Base-by-base conservation (phyloP, 495 filamentous ascomycete species). In the Cercophora newfieldiana region DNA sequence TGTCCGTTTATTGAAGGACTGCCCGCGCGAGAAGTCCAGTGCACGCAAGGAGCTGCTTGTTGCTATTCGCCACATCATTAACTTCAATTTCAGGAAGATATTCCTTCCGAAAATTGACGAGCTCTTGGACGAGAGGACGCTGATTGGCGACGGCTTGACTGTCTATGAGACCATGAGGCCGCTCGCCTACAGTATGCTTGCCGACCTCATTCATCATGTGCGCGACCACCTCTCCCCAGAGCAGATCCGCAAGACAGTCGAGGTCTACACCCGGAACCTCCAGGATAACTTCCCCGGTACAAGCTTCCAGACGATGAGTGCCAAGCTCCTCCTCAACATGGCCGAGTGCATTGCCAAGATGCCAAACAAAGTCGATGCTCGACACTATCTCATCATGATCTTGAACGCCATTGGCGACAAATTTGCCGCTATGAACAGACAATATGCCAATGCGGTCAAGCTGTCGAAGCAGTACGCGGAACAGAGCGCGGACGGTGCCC, bases 291-390 rank as follows among this genome's bases (percentile, higher is more conserved):
- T 97, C 69, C 96, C 96, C 1, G 96, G 96, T 16, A 98, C 96
- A 4, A 98, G 95, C 75, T 99, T 98, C 74, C 96, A 99, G 75
- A 99, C 96, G 0, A 99, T 99, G 96, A 98, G 95, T 71, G 96
- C 96, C 3, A 99, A 98, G 75, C 81, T 99, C 3, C 80, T 99
- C 2, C 79, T 99, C 59, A 99, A 99, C 75, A 91, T 99, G 91
- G 95, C 95, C 0, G 96, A 98, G 71, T 94, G 90, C 75, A 99
- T 99, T 69, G 92, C 94, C 0, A 92, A 90, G 73, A 82, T 99
- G 61, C 89, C 88, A 18, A 89, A 97, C 71, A 98, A 97, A 76
- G 86, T 88, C 25, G 94, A 98, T 74, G 95, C 94, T 29, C 89
- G 96, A 18, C 93, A 97, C 75, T 97, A 97, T 77, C 78, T 99